Conservation (phyloP, 495 filamentous ascomycete genomes). For the Trichoderma virens region DNA sequence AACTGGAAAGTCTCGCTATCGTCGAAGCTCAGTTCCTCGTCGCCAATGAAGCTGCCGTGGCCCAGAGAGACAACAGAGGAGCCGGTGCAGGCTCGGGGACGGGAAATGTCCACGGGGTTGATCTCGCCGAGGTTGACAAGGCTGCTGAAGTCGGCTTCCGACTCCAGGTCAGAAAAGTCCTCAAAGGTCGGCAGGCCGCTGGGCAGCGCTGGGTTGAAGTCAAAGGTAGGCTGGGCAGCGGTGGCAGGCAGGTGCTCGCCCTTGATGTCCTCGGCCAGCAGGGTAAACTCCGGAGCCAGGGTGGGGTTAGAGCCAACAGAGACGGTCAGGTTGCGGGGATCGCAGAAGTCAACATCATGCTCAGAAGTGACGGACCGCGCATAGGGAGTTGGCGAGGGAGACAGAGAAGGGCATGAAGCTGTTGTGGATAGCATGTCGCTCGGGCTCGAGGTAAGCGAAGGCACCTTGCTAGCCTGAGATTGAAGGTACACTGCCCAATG, state of each 20-base stretch:
- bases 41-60: slow-evolving; percentile 66
- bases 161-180: slow-evolving; percentile 84
- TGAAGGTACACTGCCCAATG: slow-evolving; percentile 68
- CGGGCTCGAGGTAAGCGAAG: slow-evolving; percentile 55
- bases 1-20: slow-evolving; percentile 53
- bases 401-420: slow-evolving; percentile 75
- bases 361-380: slow-evolving; percentile 62
- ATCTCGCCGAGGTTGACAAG: slow-evolving; percentile 58
- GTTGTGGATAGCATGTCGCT: slow-evolving; percentile 62
- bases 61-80: slow-evolving; percentile 56
- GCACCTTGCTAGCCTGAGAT: slow-evolving; percentile 36
- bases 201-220: slow-evolving; percentile 45
- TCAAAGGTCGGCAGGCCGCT: slow-evolving; percentile 70
- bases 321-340: slow-evolving; percentile 86
- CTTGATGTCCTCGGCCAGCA: slow-evolving; percentile 54
- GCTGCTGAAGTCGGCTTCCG: slow-evolving; percentile 80
- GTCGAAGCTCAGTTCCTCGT: slow-evolving; percentile 65
- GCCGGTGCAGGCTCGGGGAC: slow-evolving; percentile 70
- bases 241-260: slow-evolving; percentile 15
- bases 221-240: slow-evolving; percentile 30
- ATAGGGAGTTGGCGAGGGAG: slow-evolving; percentile 72
- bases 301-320: slow-evolving; percentile 42
- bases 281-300: slow-evolving; percentile 59
- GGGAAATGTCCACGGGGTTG: slow-evolving; percentile 54
- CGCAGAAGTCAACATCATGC: slow-evolving; percentile 77